Base-by-base conservation (phyloP, 108 stramenopile genomes). In the Parmales sp. region DNA sequence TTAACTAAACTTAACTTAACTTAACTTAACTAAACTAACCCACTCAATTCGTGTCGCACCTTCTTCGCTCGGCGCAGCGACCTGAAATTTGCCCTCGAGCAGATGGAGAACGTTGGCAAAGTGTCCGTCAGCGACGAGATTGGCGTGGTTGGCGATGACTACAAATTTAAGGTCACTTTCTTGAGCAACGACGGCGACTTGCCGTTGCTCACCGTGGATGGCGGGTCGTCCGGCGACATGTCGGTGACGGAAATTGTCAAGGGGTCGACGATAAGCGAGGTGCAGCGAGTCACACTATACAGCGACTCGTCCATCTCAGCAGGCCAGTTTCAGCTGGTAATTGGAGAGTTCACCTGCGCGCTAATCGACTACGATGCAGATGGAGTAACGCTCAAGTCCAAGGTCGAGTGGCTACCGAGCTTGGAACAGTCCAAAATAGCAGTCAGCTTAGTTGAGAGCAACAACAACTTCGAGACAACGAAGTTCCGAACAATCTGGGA, bases 171-270 rank as follows among this genome's bases (percentile, higher is more conserved):
- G 31, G 54, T 60, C 3, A 60, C 54, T 4, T 60, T 60, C 54
- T 60, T 60, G 11, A 34, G 31, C 5, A 60, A 60, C 16, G 54
- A 60, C 54, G 54, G 54, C 16, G 54, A 60, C 54, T 4, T 60
- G 29, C 54, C 54, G 1, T 13, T 34, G 13, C 36, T 60, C 54
- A 20, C 54, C 13, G 29, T 13, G 16, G 29, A 28, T 16, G 36
- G 31, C 36, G 28, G 54, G 6, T 20, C 13, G 7, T 23, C 28
- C 31, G 31, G 8, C 29, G 36, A 60, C 29, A 34, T 60, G 6
- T 28, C 54, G 16, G 54, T 34, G 16, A 16, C 8, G 1, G 54
- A 60, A 29, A 16, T 60, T 3, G 13, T 13, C 31, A 28, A 28
- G 4, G 54, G 54, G 11, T 34, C 54, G 8, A 60, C 54, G 16